Conservation (phyloP, 345 rosid genomes). For the Psidium guajava region DNA sequence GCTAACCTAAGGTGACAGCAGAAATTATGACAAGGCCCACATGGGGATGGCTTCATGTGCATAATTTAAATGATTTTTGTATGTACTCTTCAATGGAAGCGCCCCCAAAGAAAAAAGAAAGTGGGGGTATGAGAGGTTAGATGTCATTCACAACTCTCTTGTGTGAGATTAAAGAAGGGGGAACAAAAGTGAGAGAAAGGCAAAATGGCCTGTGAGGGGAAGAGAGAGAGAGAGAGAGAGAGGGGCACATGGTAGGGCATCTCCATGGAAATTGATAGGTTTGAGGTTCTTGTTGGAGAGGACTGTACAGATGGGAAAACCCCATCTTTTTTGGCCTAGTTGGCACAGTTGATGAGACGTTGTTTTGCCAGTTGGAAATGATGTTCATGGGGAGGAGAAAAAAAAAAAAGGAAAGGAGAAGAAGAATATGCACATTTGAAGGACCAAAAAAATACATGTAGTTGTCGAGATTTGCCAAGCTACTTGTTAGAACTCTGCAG, state of each 20-base stretch:
- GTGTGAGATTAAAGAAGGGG: neutral
- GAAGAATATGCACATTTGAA: neutral
- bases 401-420: neutral
- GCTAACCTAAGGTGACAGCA: neutral
- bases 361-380: neutral
- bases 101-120: neutral
- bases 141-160: neutral
- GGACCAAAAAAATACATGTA: neutral
- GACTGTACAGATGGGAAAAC: neutral
- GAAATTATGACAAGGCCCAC: neutral
- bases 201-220: neutral
- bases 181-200: neutral
- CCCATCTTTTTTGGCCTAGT: neutral
- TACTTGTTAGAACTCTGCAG: neutral
- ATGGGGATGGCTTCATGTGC: neutral
- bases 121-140: neutral
- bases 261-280: slow-evolving; percentile 4
- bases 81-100: neutral
- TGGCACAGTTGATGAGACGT: neutral
- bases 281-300: neutral
- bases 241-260: slow-evolving; percentile 13
- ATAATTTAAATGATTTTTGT: neutral
- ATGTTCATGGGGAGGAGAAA: neutral
- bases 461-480: neutral
- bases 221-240: neutral